Evolutionary conservation across 2,329 filamentous ascomycete species (phyloP), one percentile per base, ranked within the genome.

Genomic region (Arachnomyces sp.): DNA sequence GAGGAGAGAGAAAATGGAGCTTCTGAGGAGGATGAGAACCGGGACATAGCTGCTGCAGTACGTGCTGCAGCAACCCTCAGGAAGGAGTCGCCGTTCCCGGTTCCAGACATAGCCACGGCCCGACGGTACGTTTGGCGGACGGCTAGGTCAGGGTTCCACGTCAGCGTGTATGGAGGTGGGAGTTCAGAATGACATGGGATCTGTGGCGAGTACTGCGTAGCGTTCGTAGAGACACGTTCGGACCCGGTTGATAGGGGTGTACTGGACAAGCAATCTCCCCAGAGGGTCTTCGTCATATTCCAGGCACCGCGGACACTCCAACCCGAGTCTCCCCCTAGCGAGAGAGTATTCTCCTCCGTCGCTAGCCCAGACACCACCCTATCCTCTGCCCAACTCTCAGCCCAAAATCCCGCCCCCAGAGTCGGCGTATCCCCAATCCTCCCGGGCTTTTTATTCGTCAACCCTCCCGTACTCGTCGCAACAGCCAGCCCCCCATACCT

Each of bases 1-100:
- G 67, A 56, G 2, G 73, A 60, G 0, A 83, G 68, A 0, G 78
- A 58, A 12, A 34, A 28, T 14, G 42, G 36, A 17, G 39, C 65
- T 49, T 63, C 40, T 56, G 67, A 42, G 0, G 54, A 44, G 1
- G 48, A 34, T 1, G 67, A 63, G 62, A 84, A 92, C 9, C 82
- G 74, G 13, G 81, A 79, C 49, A 89, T 81, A 1, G 85, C 78
- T 2, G 77, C 82, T 0, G 81, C 78, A 0, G 84, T 89, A 25
- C 84, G 77, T 0, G 75, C 77, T 1, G 87, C 87, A 11, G 72
- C 75, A 2, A 78, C 67, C 3, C 86, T 79, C 12, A 94, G 70
- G 58, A 94, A 94, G 0, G 84, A 86, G 61, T 94, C 88, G 0
- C 89, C 88, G 51, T 94, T 94, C 0, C 88, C 89, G 0, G 87